Percentiles rank a stretch among this genome's conserved stretches.
These are phyloP conservation scores for Candida maris DNA, from an alignment of 805 yeast species.

Conservation along the genomic window DNA sequence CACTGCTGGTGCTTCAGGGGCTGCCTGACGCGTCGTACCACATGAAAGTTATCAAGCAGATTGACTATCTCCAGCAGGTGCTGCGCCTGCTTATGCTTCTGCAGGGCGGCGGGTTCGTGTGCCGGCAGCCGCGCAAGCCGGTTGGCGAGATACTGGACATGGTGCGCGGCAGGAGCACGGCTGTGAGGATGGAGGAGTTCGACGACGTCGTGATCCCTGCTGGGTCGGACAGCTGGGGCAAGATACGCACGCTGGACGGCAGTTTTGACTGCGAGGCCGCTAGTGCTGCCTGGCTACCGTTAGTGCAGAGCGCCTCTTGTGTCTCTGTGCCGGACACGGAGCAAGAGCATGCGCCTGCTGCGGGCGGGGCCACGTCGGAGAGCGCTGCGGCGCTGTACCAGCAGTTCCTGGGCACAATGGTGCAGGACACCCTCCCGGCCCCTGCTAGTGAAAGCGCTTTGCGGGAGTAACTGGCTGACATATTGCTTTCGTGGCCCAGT, in stretches of 20 bases:
- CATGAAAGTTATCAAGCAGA: slow-evolving; percentile 11
- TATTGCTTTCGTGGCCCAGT: slow-evolving; percentile 37
- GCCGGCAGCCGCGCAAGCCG: slow-evolving; percentile 4
- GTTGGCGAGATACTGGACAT: slow-evolving; percentile 1
- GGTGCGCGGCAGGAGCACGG: neutral
- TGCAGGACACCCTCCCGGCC: no score
- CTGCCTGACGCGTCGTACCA: slow-evolving; percentile 15
- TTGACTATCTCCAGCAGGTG: slow-evolving; percentile 27
- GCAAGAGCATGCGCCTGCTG: no score
- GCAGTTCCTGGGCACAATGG: neutral
- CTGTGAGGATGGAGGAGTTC: slow-evolving; percentile 15
- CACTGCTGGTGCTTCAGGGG: slow-evolving; percentile 8
- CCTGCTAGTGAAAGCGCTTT: neutral
- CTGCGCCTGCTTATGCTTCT: slow-evolving; percentile 17
- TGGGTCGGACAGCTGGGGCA: slow-evolving; percentile 51
- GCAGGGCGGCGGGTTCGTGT: slow-evolving; percentile 11
- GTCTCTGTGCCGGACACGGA: no score
- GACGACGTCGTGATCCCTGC: slow-evolving; percentile 35
- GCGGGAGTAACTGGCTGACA: neutral
- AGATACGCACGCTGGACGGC: slow-evolving; percentile 41
- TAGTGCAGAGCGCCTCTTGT: neutral
- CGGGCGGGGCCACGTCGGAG: no score
- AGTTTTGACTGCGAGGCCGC: slow-evolving; percentile 26
- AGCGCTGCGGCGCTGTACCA: neutral
- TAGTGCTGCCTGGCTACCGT: neutral